Evolutionary conservation across 2,329 filamentous ascomycete species (phyloP).

Genomic region (Cladophialophora carrionii): DNA sequence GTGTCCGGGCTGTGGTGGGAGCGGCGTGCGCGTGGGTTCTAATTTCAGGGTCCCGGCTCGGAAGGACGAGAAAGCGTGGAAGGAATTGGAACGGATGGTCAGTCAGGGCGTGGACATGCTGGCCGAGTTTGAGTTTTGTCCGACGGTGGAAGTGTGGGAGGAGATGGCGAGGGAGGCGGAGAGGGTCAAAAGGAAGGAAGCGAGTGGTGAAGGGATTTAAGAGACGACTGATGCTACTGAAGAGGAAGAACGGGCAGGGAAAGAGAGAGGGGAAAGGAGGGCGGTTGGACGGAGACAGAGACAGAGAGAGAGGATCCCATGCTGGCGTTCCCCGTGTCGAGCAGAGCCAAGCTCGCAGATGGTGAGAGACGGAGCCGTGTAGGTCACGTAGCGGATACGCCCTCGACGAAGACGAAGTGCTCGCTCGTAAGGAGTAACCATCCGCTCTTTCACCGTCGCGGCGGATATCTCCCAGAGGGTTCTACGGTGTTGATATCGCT

Average conservation of each 20-base stretch:
- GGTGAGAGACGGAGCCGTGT: neutral
- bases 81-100: neutral
- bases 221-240: neutral
- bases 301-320: too few species aligned
- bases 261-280: neutral
- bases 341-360: neutral
- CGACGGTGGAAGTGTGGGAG: conserved; percentile 3
- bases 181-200: neutral
- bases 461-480: too few species aligned
- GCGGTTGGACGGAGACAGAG: too few species aligned
- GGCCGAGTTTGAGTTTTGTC: conserved; percentile 14
- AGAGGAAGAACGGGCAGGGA: neutral
- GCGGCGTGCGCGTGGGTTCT: conserved; percentile 3
- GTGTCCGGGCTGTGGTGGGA: neutral
- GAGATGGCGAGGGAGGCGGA: conserved; percentile 10
- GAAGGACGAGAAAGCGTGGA: neutral
- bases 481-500: too few species aligned
- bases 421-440: too few species aligned
- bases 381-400: too few species aligned
- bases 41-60: neutral
- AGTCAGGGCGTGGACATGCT: neutral
- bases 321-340: neutral
- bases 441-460: too few species aligned
- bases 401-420: too few species aligned
- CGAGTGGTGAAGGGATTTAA: neutral